These are phyloP conservation scores for Hyaloperonospora brassicae DNA, from an alignment of 352 stramenopile species.

Conservation along the genomic window DNA sequence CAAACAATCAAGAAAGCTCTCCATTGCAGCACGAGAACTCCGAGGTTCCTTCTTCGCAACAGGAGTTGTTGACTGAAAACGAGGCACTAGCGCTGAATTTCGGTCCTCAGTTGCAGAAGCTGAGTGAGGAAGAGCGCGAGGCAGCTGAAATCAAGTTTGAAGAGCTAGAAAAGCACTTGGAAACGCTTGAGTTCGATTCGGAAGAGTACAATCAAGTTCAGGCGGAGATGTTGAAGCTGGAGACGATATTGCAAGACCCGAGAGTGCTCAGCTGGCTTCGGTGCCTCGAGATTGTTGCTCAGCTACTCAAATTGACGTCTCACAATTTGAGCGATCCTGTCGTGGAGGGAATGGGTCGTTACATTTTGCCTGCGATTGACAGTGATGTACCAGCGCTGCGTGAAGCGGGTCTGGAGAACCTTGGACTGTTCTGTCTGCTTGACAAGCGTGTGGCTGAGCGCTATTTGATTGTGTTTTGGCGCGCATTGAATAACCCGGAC, in stretches of 20 bases:
- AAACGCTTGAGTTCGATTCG: slow-evolving; percentile 50
- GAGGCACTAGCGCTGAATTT: slow-evolving; percentile 20
- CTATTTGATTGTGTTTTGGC: slow-evolving; percentile 74
- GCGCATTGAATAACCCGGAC: slow-evolving; percentile 64
- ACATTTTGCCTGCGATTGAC: slow-evolving; percentile 72
- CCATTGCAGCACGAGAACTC: slow-evolving; percentile 16
- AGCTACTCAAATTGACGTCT: slow-evolving; percentile 64
- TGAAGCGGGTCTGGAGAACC: slow-evolving; percentile 64
- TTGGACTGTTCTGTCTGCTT: slow-evolving; percentile 62
- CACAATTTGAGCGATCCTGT: slow-evolving; percentile 59
- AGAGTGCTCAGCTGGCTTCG: slow-evolving; percentile 59
- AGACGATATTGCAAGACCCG: slow-evolving; percentile 62
- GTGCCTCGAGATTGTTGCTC: slow-evolving; percentile 64
- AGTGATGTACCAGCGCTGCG: slow-evolving; percentile 64
- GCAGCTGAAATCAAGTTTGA: slow-evolving; percentile 51
- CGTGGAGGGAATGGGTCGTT: slow-evolving; percentile 55
- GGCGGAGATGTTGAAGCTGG: slow-evolving; percentile 55
- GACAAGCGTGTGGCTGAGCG: slow-evolving; percentile 59
- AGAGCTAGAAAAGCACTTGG: slow-evolving; percentile 49
- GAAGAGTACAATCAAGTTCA: slow-evolving; percentile 53
- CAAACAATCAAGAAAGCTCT: slow-evolving; percentile 10
- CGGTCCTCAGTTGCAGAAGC: slow-evolving; percentile 20
- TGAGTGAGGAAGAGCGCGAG: slow-evolving; percentile 49
- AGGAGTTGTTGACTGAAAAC: slow-evolving; percentile 19
- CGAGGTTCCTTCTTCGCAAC: slow-evolving; percentile 8